These are phyloP conservation scores for Xanthoceras sorbifolium DNA, from an alignment of 345 rosid genomes.

Conservation along the genomic window DNA sequence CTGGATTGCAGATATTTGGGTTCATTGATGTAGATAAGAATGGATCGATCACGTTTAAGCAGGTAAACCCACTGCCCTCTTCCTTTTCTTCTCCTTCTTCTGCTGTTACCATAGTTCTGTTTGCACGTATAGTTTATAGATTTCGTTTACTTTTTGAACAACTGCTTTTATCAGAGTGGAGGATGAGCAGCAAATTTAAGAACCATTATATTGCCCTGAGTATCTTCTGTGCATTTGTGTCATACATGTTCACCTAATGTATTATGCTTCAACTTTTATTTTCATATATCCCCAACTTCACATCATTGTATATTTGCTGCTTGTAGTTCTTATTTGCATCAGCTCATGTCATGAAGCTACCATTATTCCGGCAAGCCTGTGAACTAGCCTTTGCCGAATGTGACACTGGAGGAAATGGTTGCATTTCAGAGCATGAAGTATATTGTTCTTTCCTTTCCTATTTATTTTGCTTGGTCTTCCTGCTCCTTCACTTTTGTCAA, in stretches of 20 bases:
- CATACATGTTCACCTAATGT: background rate
- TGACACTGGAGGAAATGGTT: conserved; percentile 45
- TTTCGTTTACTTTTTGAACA: background rate
- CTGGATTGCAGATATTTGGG: conserved; percentile 63
- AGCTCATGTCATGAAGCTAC: conserved; percentile 67
- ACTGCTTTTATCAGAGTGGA: background rate
- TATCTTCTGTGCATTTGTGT: background rate
- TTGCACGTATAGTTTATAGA: background rate
- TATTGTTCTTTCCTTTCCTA: background rate
- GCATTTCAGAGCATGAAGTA: conserved; percentile 67
- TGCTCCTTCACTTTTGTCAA: conserved; percentile 6
- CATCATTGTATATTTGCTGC: conserved; percentile 16
- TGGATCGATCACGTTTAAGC: conserved; percentile 83
- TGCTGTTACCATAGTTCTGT: background rate
- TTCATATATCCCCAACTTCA: background rate
- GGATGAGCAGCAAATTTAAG: background rate
- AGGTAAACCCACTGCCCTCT: conserved; percentile 45
- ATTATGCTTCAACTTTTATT: background rate
- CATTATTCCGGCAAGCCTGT: conserved; percentile 65
- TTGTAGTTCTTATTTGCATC: conserved; percentile 86
- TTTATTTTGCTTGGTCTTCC: background rate
- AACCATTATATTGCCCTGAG: background rate
- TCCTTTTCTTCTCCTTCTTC: background rate
- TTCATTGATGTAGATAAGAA: conserved; percentile 79
- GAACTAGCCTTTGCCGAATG: conserved; percentile 68